Evolutionary conservation across 345 rosid genomes (phyloP).

Genomic region (Populus tremula): DNA sequence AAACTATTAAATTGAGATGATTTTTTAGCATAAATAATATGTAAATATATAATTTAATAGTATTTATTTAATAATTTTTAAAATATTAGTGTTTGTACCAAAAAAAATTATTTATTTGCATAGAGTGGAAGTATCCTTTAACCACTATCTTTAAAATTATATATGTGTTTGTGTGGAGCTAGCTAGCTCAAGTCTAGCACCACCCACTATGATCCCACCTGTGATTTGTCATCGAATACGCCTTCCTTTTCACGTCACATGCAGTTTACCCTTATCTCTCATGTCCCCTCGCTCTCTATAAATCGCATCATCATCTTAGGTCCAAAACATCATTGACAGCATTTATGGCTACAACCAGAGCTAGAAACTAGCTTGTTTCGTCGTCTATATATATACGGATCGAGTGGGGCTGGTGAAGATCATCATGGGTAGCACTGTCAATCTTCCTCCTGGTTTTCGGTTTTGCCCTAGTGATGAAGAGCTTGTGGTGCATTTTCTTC

Average conservation of each 20-base stretch:
- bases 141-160: too few species aligned
- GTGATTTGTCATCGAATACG: slow-evolving; percentile 16
- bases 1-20: too few species aligned
- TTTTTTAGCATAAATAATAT: too few species aligned
- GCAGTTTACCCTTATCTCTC: slow-evolving; percentile 1
- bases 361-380: not conserved
- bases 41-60: too few species aligned
- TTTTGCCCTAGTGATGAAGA: slow-evolving; percentile 87
- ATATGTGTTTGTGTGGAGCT: not conserved
- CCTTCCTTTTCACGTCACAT: slow-evolving; percentile 54
- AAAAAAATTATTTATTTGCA: too few species aligned
- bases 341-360: not conserved
- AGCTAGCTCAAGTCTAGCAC: not conserved
- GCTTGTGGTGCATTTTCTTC: slow-evolving; percentile 92
- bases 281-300: slow-evolving; percentile 20
- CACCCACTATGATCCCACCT: slow-evolving; percentile 12
- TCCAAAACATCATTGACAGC: slow-evolving; percentile 16
- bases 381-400: too few species aligned
- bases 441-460: slow-evolving; percentile 91
- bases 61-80: too few species aligned
- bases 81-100: not conserved
- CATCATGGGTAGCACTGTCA: slow-evolving; percentile 13
- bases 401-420: not conserved
- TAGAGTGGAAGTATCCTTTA: too few species aligned
- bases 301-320: slow-evolving; percentile 10